Conservation (phyloP, 176 grass and related monocot species). For the Aegilops bicornis region DNA sequence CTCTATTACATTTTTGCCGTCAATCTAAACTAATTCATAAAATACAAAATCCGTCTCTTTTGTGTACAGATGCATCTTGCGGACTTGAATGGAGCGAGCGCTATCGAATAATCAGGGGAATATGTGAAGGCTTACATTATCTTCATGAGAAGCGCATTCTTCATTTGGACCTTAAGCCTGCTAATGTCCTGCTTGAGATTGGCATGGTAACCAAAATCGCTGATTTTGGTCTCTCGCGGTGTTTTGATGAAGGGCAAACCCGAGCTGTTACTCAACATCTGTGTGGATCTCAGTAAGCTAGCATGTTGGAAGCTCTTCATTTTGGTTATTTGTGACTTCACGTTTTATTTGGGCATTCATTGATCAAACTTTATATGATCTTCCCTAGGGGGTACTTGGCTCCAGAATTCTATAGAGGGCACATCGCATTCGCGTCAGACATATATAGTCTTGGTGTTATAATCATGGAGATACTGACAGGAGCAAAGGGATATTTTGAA, state of each 20-base stretch:
- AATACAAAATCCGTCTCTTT: background rate
- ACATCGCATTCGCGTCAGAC: background rate
- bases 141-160: background rate
- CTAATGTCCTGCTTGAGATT: background rate
- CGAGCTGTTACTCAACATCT: background rate
- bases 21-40: background rate
- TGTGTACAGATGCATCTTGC: background rate
- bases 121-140: background rate
- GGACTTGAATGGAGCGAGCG: background rate
- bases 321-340: too few species aligned
- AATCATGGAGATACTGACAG: background rate
- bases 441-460: background rate
- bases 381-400: background rate
- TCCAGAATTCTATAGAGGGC: background rate
- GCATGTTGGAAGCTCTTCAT: background rate
- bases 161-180: background rate
- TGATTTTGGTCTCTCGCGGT: background rate
- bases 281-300: background rate
- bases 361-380: background rate
- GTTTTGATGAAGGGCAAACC: background rate
- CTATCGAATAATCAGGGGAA: background rate
- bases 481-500: background rate
- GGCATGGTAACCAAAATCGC: background rate
- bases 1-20: background rate
- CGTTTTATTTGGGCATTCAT: background rate